phyloP scores from a whole-genome alignment of 148 eudicot species.

The Chenopodium quinoa region DNA sequence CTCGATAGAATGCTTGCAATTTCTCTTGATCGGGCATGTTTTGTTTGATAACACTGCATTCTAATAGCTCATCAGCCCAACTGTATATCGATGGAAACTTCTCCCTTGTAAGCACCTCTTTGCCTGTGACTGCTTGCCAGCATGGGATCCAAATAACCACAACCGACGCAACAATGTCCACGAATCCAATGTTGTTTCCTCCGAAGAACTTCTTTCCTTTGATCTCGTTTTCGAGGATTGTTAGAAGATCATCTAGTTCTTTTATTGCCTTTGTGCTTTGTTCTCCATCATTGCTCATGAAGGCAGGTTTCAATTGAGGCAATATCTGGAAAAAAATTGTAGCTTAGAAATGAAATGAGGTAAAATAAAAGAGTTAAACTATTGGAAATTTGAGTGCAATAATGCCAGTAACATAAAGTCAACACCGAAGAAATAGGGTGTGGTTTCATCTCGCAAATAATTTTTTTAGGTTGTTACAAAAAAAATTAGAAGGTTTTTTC shows the following conservation, averaged over 20 bases:
- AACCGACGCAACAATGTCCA: slow-evolving; percentile 29
- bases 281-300: not conserved
- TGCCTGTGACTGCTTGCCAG: slow-evolving; percentile 2
- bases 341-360: too few species aligned
- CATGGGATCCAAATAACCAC: slow-evolving; percentile 22
- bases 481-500: too few species aligned
- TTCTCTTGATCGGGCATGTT: slow-evolving; percentile 9
- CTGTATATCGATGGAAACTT: slow-evolving; percentile 11
- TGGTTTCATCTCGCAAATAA: too few species aligned
- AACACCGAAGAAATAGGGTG: too few species aligned
- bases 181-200: slow-evolving; percentile 26
- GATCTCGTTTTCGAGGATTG: slow-evolving; percentile 29
- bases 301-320: too few species aligned
- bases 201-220: slow-evolving; percentile 39
- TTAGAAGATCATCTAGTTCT: slow-evolving; percentile 26
- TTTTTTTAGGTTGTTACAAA: too few species aligned
- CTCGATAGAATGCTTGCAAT: not conserved
- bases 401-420: too few species aligned
- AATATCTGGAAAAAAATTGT: too few species aligned
- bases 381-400: too few species aligned
- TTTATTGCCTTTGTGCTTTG: slow-evolving; percentile 25
- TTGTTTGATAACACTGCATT: not conserved
- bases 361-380: too few species aligned
- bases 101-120: not conserved
- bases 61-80: slow-evolving; percentile 21